Conservation (phyloP, 2,329 filamentous ascomycete species). For the Beauveria asiatica region DNA sequence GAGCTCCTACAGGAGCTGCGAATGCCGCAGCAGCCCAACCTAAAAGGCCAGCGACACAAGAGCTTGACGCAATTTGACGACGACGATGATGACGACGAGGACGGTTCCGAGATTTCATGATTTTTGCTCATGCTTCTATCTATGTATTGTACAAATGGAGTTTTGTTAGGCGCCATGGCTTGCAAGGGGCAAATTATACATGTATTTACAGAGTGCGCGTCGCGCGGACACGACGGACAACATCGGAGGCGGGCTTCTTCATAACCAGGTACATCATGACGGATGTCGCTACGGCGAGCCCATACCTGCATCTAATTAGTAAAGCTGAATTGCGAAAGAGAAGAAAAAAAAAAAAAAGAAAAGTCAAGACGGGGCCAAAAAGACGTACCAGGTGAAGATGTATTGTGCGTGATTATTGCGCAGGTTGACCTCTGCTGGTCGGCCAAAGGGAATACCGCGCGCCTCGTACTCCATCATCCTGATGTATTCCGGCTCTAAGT, state of each 20-base stretch:
- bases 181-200: constrained; percentile 17
- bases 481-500: constrained; percentile 66
- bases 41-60: constrained; percentile 36
- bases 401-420: constrained; percentile 97
- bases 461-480: constrained; percentile 65
- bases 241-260: constrained; percentile 71
- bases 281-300: constrained; percentile 71
- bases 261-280: constrained; percentile 97
- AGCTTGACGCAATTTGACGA: constrained; percentile 17
- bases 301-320: constrained; percentile 56
- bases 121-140: constrained; percentile 10
- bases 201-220: constrained; percentile 9
- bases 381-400: constrained; percentile 89
- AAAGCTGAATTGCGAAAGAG: background rate
- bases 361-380: background rate
- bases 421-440: constrained; percentile 81
- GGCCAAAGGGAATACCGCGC: constrained; percentile 81
- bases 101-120: constrained; percentile 28
- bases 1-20: constrained; percentile 77
- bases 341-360: too few species aligned
- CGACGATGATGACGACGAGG: constrained; percentile 19
- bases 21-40: constrained; percentile 51
- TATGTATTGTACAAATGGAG: constrained; percentile 17
- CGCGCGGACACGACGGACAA: constrained; percentile 64
- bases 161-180: constrained; percentile 2